These are phyloP conservation scores for Paecilomyces fulvus DNA, from an alignment of 2,329 filamentous ascomycete genomes.

Conservation along the genomic window DNA sequence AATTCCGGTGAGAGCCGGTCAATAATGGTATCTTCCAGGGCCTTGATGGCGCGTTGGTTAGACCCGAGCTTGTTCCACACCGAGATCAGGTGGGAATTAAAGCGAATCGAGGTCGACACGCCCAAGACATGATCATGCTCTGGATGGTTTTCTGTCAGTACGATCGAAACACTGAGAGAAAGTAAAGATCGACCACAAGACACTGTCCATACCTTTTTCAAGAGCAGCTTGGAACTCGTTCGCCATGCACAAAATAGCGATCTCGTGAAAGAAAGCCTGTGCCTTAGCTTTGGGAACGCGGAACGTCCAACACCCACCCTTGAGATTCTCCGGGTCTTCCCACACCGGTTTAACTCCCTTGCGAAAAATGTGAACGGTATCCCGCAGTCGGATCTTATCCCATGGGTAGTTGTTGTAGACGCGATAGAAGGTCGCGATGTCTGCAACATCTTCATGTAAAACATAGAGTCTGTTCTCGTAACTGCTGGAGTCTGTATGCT, in stretches of 20 bases:
- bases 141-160: conserved; percentile 23
- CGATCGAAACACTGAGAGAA: neutral
- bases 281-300: conserved; percentile 67
- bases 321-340: conserved; percentile 79
- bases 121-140: conserved; percentile 81
- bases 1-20: conserved; percentile 65
- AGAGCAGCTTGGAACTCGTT: conserved; percentile 51
- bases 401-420: conserved; percentile 76
- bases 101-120: conserved; percentile 76
- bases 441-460: conserved; percentile 32
- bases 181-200: neutral
- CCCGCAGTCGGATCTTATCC: conserved; percentile 65
- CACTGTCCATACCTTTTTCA: conserved; percentile 63
- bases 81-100: conserved; percentile 80
- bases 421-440: conserved; percentile 57
- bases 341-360: conserved; percentile 67
- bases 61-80: conserved; percentile 88
- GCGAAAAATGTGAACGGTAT: conserved; percentile 74
- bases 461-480: conserved; percentile 29
- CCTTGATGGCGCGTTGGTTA: conserved; percentile 70
- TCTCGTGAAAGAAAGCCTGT: conserved; percentile 40
- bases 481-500: conserved; percentile 21
- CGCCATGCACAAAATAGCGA: conserved; percentile 26
- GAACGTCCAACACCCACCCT: conserved; percentile 88
- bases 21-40: conserved; percentile 63